Percentiles rank a stretch among this genome's conserved stretches.
Conservation (phyloP, 306 rosid species). For the Quercus parvula region DNA sequence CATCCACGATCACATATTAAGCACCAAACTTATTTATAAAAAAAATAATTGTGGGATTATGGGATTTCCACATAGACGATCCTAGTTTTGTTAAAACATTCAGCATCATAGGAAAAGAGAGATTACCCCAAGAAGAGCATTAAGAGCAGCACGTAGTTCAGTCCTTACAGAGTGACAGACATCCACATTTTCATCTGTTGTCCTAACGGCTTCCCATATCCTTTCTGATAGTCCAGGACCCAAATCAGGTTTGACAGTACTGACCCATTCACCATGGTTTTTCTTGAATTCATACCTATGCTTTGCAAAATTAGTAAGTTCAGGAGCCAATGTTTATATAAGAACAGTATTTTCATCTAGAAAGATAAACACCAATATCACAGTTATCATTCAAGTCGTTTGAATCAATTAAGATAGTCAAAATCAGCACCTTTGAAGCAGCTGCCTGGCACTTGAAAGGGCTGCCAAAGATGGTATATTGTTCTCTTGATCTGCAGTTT, state of each 20-base stretch:
- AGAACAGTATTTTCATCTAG: conserved; percentile 1
- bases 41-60: too few species aligned
- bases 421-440: conserved; percentile 59
- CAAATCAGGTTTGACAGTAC: conserved; percentile 61
- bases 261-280: conserved; percentile 79
- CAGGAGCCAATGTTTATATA: conserved; percentile 1
- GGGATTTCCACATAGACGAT: not conserved
- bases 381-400: not conserved
- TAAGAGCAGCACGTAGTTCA: conserved; percentile 65
- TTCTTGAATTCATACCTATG: conserved; percentile 78
- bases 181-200: conserved; percentile 52
- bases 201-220: conserved; percentile 46
- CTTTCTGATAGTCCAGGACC: conserved; percentile 86
- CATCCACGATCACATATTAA: too few species aligned
- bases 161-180: conserved; percentile 42
- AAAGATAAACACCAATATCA: conserved; percentile 4
- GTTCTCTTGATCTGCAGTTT: conserved; percentile 38
- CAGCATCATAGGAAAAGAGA: not conserved
- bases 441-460: conserved; percentile 67
- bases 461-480: conserved; percentile 78
- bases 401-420: conserved; percentile 11
- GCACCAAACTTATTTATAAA: too few species aligned
- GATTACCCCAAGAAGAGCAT: conserved; percentile 80
- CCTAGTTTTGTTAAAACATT: not conserved
- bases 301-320: conserved; percentile 8